Evolutionary conservation across 495 filamentous ascomycete species (phyloP).

Genomic region (Aspergillus haitiensis): DNA sequence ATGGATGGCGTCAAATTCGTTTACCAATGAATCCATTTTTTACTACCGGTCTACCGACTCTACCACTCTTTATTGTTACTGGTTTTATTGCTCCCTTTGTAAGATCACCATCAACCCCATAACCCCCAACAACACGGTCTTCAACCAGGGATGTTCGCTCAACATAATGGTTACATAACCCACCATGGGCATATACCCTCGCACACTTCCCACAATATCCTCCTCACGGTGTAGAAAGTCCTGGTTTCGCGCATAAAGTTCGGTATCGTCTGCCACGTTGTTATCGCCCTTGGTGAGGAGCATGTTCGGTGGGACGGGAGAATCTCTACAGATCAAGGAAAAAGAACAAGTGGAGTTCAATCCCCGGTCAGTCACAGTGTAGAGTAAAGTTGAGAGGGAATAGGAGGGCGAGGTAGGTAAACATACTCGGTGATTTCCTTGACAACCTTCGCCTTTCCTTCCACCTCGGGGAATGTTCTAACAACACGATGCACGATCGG

Average conservation of each 20-base stretch:
- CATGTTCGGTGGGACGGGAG: slow-evolving; percentile 33
- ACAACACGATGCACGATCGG: slow-evolving; percentile 91
- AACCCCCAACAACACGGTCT: slow-evolving; percentile 86
- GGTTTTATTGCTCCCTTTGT: slow-evolving; percentile 69
- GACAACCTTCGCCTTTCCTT: slow-evolving; percentile 41
- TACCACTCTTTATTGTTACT: neutral
- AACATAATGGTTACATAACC: slow-evolving; percentile 98
- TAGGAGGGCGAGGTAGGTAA: neutral
- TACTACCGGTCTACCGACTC: neutral
- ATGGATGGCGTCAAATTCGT: slow-evolving; percentile 7
- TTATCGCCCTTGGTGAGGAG: slow-evolving; percentile 99
- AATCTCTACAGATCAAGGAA: neutral
- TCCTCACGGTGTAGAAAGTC: slow-evolving; percentile 76
- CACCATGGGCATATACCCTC: slow-evolving; percentile 92
- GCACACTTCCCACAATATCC: slow-evolving; percentile 92
- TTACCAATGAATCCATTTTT: neutral
- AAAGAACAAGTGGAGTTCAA: neutral
- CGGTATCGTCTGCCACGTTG: slow-evolving; percentile 90
- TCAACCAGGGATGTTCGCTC: slow-evolving; percentile 95
- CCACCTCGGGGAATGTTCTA: slow-evolving; percentile 61
- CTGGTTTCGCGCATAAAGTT: slow-evolving; percentile 84
- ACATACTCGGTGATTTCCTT: slow-evolving; percentile 41
- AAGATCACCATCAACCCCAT: slow-evolving; percentile 95
- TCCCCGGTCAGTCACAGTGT: neutral
- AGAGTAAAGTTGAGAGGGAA: neutral